Base-by-base conservation (phyloP, 2,329 filamentous ascomycete species). In the Pseudogymnoascus sp. region DNA sequence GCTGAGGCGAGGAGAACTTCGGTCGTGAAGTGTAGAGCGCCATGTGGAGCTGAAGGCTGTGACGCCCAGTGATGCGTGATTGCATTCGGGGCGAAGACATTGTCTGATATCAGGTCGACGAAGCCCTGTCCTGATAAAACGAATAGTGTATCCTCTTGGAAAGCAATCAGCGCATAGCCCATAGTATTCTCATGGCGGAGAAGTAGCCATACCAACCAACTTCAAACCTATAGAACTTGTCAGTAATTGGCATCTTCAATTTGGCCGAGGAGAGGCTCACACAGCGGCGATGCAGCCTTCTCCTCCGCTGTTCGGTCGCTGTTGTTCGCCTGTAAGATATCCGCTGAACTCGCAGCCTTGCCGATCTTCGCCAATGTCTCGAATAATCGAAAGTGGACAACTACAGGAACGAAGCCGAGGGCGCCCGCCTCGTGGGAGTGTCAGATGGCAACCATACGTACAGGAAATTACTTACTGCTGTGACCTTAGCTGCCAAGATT, bases 361-460 rank as follows among this genome's bases (percentile, higher is more conserved):
- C 67, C 68, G 31, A 71, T 65, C 6, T 51, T 61, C 5, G 71
- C 70, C 1, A 75, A 60, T 21, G 67, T 66, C 15, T 66, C 62
- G 58, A 75, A 75, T 9, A 75, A 65, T 44, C 71, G 62, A 62
- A 75, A 75, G 35, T 73, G 69, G 12, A 73, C 65, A 0, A 74
- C 74, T 17, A 75, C 72, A 2, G 74, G 73, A 2, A 75, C 67
- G 36, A 75, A 75, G 1, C 72, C 74, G n/a, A 75, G 61, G 0
- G 73, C 70, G 10, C 74, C 72, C 1, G 71, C 64, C 74, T 75
- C 25, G 27, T 33, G 41, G 12, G 5, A 31, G 21, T 29, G 17
- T 48, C 13, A 48, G 42, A 48, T 48, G 42, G 42, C 42, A 15
- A 29, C 25, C 12, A n/a, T 48, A 48, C 42, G 13, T 25, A 13